Conservation (phyloP, 2,329 filamentous ascomycete species). For the Stachybotrys chartarum region DNA sequence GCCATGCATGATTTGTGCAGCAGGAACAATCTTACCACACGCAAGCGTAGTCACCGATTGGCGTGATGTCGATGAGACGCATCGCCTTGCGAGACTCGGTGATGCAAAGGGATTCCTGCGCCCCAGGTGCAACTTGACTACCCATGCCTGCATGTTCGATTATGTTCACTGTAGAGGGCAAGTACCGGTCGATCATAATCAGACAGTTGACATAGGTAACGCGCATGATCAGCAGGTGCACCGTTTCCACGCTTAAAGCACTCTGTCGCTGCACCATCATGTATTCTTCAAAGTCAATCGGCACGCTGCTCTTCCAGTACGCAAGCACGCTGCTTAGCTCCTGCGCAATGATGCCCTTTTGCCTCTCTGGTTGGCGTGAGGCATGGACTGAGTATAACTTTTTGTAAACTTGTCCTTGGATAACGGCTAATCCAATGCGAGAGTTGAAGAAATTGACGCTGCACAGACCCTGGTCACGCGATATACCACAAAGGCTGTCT, state of each 20-base stretch:
- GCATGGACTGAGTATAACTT: constrained; percentile 14
- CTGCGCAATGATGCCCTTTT: constrained; percentile 8
- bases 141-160: neutral
- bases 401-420: constrained; percentile 17
- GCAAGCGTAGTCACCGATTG: constrained; percentile 13
- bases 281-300: constrained; percentile 3
- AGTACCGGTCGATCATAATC: constrained; percentile 12
- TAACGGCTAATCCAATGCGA: constrained; percentile 14
- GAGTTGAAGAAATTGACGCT: constrained; percentile 11
- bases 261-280: constrained; percentile 2
- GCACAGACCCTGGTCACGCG: neutral
- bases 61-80: constrained; percentile 12
- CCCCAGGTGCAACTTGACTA: neutral
- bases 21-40: constrained; percentile 7
- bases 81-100: constrained; percentile 16
- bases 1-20: neutral
- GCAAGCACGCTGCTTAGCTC: constrained; percentile 11
- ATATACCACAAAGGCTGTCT: neutral
- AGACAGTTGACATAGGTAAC: constrained; percentile 17
- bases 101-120: constrained; percentile 8
- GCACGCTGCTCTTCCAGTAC: constrained; percentile 13
- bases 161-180: constrained; percentile 5
- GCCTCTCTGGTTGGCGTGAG: constrained; percentile 8
- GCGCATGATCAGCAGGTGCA: constrained; percentile 16
- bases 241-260: constrained; percentile 10